A percentile compares a stretch with the other conserved stretches of the same genome.
Evolutionary conservation across 495 filamentous ascomycete genomes (phyloP).

Genomic region (Penicillium flavigenum): DNA sequence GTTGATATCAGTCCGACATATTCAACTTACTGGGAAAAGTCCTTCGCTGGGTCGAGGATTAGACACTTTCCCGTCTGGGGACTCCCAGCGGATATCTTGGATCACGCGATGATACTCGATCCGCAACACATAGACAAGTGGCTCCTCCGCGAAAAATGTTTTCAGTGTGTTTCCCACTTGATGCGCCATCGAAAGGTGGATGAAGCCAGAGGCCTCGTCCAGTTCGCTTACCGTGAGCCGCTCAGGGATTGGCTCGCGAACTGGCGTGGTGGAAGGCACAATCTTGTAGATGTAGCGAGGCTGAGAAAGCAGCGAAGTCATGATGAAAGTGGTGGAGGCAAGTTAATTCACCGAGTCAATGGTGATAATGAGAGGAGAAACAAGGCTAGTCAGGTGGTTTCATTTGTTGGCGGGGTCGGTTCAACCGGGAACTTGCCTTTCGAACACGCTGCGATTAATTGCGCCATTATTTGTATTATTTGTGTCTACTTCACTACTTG

Average conservation of each 20-base stretch:
- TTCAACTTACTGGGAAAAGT: constrained; percentile 44
- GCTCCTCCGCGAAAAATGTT: constrained; percentile 70
- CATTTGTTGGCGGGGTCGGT: constrained; percentile 16
- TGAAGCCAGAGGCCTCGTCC: constrained; percentile 40
- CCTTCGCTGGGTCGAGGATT: constrained; percentile 44
- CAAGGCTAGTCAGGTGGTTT: constrained; percentile 9
- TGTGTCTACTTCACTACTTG: background rate
- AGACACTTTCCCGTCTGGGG: constrained; percentile 41
- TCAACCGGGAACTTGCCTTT: constrained; percentile 7
- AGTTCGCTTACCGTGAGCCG: constrained; percentile 44
- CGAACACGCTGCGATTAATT: background rate
- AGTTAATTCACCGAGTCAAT: background rate
- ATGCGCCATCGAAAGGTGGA: constrained; percentile 44
- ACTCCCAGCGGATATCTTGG: constrained; percentile 42
- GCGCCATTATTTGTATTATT: constrained; percentile 2
- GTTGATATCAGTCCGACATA: background rate
- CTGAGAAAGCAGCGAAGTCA: constrained; percentile 27
- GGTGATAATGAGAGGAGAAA: background rate
- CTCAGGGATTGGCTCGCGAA: constrained; percentile 45
- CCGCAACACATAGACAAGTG: constrained; percentile 73
- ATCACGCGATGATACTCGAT: constrained; percentile 63
- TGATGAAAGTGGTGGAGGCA: constrained; percentile 11
- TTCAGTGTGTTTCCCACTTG: constrained; percentile 52
- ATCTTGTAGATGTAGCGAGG: constrained; percentile 48
- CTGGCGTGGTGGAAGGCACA: constrained; percentile 40